These are phyloP conservation scores for Trichoderma sp. DNA, from an alignment of 2,329 filamentous ascomycete species.

Conservation along the genomic window DNA sequence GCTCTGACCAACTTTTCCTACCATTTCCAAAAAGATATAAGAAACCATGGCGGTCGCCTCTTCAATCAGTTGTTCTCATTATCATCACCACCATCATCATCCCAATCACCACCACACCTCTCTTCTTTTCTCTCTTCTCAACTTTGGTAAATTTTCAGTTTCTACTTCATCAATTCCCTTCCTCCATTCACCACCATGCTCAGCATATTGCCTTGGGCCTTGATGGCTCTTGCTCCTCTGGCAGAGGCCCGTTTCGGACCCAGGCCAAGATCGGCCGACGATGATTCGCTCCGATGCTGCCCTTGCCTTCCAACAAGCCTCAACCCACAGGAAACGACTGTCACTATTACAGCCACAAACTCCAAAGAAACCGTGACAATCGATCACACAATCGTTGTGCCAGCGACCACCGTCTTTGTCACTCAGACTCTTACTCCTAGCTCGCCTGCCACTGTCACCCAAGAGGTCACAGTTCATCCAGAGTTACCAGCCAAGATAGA, in stretches of 20 bases:
- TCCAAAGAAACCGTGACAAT: conserved; percentile 33
- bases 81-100: background rate
- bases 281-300: conserved; percentile 31
- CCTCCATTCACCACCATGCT: conserved; percentile 27
- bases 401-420: conserved; percentile 24
- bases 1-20: too few relatives aligned
- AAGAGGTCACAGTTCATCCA: conserved; percentile 21
- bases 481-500: conserved; percentile 19
- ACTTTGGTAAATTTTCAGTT: background rate
- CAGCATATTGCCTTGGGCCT: conserved; percentile 29
- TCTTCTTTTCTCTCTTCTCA: background rate
- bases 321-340: conserved; percentile 24
- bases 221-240: conserved; percentile 32
- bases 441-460: conserved; percentile 3
- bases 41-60: background rate
- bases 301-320: conserved; percentile 30
- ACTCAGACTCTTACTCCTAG: conserved; percentile 6
- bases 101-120: background rate
- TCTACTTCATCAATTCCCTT: fast-evolving
- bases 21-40: background rate
- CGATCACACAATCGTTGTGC: conserved; percentile 29
- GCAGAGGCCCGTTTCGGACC: conserved; percentile 30
- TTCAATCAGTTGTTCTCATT: background rate
- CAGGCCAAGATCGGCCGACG: conserved; percentile 25
- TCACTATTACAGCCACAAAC: conserved; percentile 31